Percentiles rank a stretch among this genome's conserved stretches.
Conservation (phyloP, 2,329 filamentous ascomycete species). For the Aspergillus jensenii region DNA sequence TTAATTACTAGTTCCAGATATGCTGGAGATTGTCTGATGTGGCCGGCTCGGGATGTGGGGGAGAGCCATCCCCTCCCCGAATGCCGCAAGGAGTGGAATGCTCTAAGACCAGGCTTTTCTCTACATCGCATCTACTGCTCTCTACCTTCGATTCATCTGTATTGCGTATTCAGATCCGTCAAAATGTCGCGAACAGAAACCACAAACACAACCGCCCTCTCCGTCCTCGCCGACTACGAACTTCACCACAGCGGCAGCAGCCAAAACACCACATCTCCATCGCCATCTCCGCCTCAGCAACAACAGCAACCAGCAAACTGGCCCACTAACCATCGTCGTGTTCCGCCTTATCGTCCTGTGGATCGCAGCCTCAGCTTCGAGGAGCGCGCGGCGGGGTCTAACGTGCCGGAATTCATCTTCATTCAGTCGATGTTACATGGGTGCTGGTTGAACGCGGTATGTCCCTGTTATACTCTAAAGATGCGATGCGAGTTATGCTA, state of each 20-base stretch:
- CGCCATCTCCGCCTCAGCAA: background rate
- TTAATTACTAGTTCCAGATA: background rate
- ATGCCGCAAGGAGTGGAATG: background rate
- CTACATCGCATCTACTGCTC: background rate
- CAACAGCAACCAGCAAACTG: constrained; percentile 34
- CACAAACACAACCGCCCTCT: constrained; percentile 18
- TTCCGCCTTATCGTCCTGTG: constrained; percentile 50
- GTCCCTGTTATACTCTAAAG: background rate
- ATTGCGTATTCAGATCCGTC: background rate
- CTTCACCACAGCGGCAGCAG: constrained; percentile 22
- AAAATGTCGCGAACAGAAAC: constrained; percentile 16
- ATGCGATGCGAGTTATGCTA: too few species aligned
- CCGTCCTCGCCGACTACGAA: constrained; percentile 29
- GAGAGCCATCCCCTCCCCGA: constrained; percentile 8
- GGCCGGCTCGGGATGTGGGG: constrained; percentile 25
- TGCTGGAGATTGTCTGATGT: background rate
- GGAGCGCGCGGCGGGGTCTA: constrained; percentile 47
- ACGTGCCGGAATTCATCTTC: constrained; percentile 47
- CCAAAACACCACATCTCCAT: background rate
- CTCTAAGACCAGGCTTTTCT: background rate
- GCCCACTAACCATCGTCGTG: constrained; percentile 49
- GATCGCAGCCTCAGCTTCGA: constrained; percentile 45
- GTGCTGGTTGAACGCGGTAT: constrained; percentile 43
- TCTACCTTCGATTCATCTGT: background rate
- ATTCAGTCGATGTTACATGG: constrained; percentile 53